Base-by-base conservation (phyloP, 257 asterid genomes). In the Osmanthus fragrans region DNA sequence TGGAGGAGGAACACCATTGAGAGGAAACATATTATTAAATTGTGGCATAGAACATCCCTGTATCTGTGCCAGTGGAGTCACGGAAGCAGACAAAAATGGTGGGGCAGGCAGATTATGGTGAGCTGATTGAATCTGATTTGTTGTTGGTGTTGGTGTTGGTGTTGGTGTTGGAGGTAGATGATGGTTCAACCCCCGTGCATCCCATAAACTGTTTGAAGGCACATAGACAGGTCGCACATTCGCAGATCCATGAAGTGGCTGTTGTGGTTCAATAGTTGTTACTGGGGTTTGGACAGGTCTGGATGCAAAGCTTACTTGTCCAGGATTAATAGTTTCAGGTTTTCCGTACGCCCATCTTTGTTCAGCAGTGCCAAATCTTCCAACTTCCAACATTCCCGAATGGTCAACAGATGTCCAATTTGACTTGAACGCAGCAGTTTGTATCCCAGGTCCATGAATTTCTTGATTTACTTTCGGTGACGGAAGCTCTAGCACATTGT, bases 41-140 rank as follows among this genome's bases (percentile, higher is more conserved):
- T 90, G 88, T 60, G 91, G 85, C 84, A 75, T 82, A 73, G 97
- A 73, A 87, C 84, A 81, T 71, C 90, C 92, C 49, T 82, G 95
- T 36, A 84, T 85, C 73, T 92, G 93, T 33, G 90, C 74, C 73
- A 87, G 77, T 49, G 96, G 97, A 76, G 96, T 87, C 84, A 88
- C 98, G 76, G 98, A 88, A 84, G 91, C 89, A 78, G 95, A 92
- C 75, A 90, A 39, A 88, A 90, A 90, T n/a, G 93, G 94, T 15
- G 92, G 93, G 64, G 87, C 92, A 64, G 82, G 87, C 75, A 85
- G 76, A 89, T 85, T 88, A 79, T 80, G 74, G 80, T 88, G 90
- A 78, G 88, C 76, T 49, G 97, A 79, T 45, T 85, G 84, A 25
- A 85, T 79, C 56, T 87, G 84, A 54, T 83, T 87, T 64, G 69